Base-by-base conservation (phyloP, 2,329 filamentous ascomycete species). In the Fusarium nisikadoi region DNA sequence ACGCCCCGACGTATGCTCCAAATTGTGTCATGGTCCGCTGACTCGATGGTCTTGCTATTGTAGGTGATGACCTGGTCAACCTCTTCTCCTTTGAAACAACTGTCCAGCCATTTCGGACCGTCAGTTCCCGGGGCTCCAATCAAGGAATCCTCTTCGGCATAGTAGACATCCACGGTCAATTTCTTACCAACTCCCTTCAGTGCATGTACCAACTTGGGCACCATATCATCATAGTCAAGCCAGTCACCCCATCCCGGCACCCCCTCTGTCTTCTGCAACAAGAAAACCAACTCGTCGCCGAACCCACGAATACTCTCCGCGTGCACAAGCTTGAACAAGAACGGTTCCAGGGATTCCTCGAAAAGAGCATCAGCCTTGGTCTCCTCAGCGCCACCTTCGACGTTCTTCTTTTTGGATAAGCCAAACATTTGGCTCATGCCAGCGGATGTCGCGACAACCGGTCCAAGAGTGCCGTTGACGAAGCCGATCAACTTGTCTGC, bases 401-500 rank as follows among this genome's bases (percentile, higher is more conserved):
- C 23, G 2, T 31, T n/a, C n/a, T 50, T 52, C 5, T 33, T 10
- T 2, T 53, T 53, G 33, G 42, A 29, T 1, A 39, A 25, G 2
- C 42, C 38, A 16, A 71, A 43, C 8, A 66, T 52, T n/a, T 71
- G 62, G 8, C 62, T 68, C 14, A 71, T 45, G 3, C 62, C 68
- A 6, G 57, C 54, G 3, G 68, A 71, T 2, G 68, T 46, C 7
- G 68, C 42, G 9, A 71, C 19, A 0, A 46, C 68, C 7, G 68
- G 62, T 2, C 58, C 41, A 0, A 71, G 16, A 1, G 68, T 63
- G 4, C 56, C 56, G n/a, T 63, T 68, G 43, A 71, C 36, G 23
- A 71, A 68, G 1, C 68, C 55, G 8, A 68, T 58, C 1, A 63
- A n/a, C 17, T 71, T 71, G 19, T 71, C 68, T 11, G 68, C 45